Evolutionary conservation across 2,329 filamentous ascomycete species (phyloP), one percentile per base, ranked within the genome.

Genomic region (Cadophora gregata): DNA sequence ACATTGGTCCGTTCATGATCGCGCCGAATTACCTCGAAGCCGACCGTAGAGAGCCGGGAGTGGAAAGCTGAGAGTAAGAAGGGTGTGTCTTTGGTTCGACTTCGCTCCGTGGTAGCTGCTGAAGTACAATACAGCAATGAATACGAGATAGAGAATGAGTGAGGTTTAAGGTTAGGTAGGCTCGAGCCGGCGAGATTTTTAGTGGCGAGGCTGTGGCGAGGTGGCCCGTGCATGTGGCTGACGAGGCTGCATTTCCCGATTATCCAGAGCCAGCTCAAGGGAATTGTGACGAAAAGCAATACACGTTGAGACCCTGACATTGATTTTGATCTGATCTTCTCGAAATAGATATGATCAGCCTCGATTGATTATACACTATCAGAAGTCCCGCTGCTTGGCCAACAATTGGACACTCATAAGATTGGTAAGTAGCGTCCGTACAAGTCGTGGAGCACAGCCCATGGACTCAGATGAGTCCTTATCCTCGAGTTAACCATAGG

Each of bases 1-100:
- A 75, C 31, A 72, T 33, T 31, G 73, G 73, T 27, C 73, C 70
- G 63, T 75, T 75, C 73, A 75, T 75, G 21, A 42, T 67, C 36
- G 64, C 33, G 42, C 19, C 8, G 19, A 6, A 21, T 2, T 47
- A n/a, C 9, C 2, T 42, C 19, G 10, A 42, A 10, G 12, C 38
- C 38, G 14, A 42, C 5, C 19, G 14, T 42, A 16, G 36, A 47
- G 19, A 47, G n/a, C 6, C 42, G 42, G n/a, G 6, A 47, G 29
- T 3, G n/a, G 38, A 42, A 4, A 42, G 5, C 5, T 16, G 38
- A 16, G 19, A 16, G 10, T 16, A 3, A 6, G 16, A 16, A 42
- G 33, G 14, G 33, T 8, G 33, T 36, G 9, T 36, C 14, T 29
- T 38, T 8, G 16, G 38, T 45, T 16, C 38, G 21, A 25, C 29